Conservation (phyloP, 2,329 filamentous ascomycete species). For the Cladosporium colombiae region DNA sequence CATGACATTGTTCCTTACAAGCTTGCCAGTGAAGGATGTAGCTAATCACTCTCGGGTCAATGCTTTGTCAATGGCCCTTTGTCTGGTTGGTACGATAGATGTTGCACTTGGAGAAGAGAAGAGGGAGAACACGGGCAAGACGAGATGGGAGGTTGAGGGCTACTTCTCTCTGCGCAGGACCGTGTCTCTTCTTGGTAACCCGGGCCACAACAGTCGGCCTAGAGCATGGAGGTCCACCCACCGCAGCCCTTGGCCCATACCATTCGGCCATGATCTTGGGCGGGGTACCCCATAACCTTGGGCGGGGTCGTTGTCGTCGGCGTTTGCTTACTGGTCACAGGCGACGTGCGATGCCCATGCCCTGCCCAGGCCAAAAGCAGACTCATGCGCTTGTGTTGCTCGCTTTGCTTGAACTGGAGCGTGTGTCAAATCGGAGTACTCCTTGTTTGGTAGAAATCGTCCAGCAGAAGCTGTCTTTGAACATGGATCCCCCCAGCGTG, state of each 20-base stretch:
- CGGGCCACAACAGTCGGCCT: neutral
- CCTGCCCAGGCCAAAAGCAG: neutral
- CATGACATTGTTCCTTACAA: constrained; percentile 8
- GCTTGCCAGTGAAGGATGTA: neutral
- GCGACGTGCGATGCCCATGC: neutral
- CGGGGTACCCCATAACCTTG: neutral
- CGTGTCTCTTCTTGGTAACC: neutral
- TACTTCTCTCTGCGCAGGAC: neutral
- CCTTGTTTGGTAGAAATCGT: neutral
- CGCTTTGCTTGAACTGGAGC: neutral
- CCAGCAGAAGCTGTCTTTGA: neutral
- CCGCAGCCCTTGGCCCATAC: constrained; percentile 2
- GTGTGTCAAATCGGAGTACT: neutral
- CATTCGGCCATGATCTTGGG: neutral
- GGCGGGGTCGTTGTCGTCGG: constrained; percentile 1
- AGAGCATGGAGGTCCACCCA: neutral
- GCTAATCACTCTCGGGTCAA: neutral
- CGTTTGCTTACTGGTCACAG: neutral
- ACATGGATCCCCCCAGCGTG: neutral
- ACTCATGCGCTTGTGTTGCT: neutral
- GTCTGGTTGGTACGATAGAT: too few relatives aligned
- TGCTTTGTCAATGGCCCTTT: neutral
- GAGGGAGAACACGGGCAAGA: neutral
- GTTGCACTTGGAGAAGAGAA: too few relatives aligned
- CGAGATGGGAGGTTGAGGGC: neutral